These are phyloP conservation scores for Rhodocollybia butyracea DNA, from an alignment of 768 basidiomycete genomes.

Conservation along the genomic window DNA sequence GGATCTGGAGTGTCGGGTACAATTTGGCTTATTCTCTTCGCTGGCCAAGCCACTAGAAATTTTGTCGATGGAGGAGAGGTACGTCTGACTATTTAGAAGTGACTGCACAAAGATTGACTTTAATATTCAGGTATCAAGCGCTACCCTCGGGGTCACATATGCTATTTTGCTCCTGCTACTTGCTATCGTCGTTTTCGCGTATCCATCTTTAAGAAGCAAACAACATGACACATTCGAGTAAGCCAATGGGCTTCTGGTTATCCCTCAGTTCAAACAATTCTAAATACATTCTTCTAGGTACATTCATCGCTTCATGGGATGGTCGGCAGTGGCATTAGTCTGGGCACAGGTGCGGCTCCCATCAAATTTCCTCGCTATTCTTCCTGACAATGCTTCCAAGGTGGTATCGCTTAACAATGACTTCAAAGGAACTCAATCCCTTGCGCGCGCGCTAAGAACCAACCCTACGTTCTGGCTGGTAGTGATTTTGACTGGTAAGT, in stretches of 20 bases:
- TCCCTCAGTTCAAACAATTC: too few relatives aligned
- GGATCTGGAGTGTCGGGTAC: slow-evolving; percentile 52
- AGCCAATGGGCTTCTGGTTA: too few relatives aligned
- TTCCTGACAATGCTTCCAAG: slow-evolving; percentile 18
- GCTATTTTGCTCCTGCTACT: slow-evolving; percentile 44
- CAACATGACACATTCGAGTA: slow-evolving; percentile 53
- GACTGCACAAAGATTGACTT: not conserved
- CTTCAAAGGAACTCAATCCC: slow-evolving; percentile 36
- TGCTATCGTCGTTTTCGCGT: slow-evolving; percentile 48
- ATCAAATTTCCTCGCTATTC: not conserved
- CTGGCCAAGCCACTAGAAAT: slow-evolving; percentile 51
- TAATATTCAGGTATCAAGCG: not conserved
- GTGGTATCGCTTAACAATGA: slow-evolving; percentile 52
- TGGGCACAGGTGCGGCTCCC: slow-evolving; percentile 43
- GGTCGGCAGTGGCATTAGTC: slow-evolving; percentile 48
- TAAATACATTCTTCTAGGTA: not conserved
- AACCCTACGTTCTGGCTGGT: slow-evolving; percentile 41
- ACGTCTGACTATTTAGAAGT: not conserved
- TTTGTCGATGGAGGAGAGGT: slow-evolving; percentile 34
- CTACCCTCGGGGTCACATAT: slow-evolving; percentile 41
- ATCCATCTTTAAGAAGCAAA: slow-evolving; percentile 44
- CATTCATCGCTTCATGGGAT: slow-evolving; percentile 56
- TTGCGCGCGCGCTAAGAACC: slow-evolving; percentile 36
- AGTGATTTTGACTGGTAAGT: slow-evolving; percentile 27
- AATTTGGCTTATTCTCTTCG: slow-evolving; percentile 52